Evolutionary conservation across 306 rosid species (phyloP).

Genomic region (Trifolium dubium): DNA sequence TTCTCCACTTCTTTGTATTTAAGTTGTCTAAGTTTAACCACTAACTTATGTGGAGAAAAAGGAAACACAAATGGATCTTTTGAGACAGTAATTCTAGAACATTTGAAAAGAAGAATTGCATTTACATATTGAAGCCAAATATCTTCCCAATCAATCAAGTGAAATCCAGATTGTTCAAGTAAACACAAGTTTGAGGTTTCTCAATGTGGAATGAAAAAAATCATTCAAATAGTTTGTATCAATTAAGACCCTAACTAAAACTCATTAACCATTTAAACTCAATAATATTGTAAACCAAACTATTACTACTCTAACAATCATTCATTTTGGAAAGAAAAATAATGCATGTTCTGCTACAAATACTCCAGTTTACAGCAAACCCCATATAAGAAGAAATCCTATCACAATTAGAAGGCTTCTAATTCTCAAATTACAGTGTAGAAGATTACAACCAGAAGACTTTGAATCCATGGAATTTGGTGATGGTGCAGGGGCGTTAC

Average conservation of each 20-base stretch:
- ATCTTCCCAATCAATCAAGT: too few species aligned
- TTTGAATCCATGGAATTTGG: constrained; percentile 60
- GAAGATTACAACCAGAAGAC: constrained; percentile 53
- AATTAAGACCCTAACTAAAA: neutral
- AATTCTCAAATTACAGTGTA: constrained; percentile 41
- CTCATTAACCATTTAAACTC: constrained; percentile 19
- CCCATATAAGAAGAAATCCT: constrained; percentile 48
- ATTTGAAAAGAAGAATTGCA: too few species aligned
- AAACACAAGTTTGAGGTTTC: too few species aligned
- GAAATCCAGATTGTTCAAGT: too few species aligned
- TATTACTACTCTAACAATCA: constrained; percentile 28
- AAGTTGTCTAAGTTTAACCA: too few species aligned
- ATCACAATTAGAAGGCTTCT: constrained; percentile 51
- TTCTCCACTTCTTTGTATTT: too few species aligned
- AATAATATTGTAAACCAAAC: neutral
- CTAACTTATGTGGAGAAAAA: too few species aligned
- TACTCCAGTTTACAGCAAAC: constrained; percentile 48
- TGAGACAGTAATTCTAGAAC: too few species aligned
- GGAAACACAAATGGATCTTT: too few species aligned
- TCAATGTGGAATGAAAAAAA: neutral
- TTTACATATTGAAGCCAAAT: too few species aligned
- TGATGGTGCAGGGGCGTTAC: constrained; percentile 63
- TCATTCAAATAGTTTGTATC: neutral
- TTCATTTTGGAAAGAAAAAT: neutral
- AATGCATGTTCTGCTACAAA: constrained; percentile 28